Conservation (phyloP, 2,329 filamentous ascomycete species). For the Grosmannia penicillata region DNA sequence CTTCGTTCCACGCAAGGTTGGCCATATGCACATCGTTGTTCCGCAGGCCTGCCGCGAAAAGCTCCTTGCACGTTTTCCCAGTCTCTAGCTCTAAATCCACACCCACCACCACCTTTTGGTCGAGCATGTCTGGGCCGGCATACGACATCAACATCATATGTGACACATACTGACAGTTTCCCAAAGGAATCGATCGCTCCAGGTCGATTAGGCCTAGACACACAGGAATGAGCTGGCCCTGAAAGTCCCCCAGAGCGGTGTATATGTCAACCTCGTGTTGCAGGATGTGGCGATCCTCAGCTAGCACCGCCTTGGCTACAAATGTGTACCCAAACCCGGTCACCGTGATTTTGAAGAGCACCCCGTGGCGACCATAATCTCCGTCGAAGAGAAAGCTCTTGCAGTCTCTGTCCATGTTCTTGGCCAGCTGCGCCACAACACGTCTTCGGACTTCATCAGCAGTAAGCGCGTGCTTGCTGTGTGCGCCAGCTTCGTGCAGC, state of each 20-base stretch:
- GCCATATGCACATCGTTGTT: too few species aligned
- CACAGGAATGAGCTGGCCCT: constrained; percentile 7
- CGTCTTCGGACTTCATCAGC: neutral
- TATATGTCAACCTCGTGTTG: constrained; percentile 3
- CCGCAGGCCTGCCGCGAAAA: too few species aligned
- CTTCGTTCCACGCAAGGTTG: too few species aligned
- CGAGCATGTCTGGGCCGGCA: neutral
- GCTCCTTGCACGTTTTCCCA: too few species aligned
- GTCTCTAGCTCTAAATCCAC: neutral
- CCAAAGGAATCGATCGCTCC: constrained; percentile 1
- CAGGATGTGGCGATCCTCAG: neutral
- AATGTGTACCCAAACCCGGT: constrained; percentile 9
- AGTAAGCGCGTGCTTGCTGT: neutral
- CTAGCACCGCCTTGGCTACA: constrained; percentile 7
- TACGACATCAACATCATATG: constrained; percentile 9
- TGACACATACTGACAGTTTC: neutral
- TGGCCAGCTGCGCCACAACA: neutral
- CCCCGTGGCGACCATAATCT: neutral
- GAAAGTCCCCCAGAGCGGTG: neutral
- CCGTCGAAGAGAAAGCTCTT: neutral
- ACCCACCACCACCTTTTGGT: neutral
- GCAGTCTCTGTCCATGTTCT: constrained; percentile 2
- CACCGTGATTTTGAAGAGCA: constrained; percentile 7
- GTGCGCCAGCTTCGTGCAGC: neutral
- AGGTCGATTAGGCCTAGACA: constrained; percentile 7